Conservation (phyloP, 306 rosid genomes). For the Vachellia pachyceras region DNA sequence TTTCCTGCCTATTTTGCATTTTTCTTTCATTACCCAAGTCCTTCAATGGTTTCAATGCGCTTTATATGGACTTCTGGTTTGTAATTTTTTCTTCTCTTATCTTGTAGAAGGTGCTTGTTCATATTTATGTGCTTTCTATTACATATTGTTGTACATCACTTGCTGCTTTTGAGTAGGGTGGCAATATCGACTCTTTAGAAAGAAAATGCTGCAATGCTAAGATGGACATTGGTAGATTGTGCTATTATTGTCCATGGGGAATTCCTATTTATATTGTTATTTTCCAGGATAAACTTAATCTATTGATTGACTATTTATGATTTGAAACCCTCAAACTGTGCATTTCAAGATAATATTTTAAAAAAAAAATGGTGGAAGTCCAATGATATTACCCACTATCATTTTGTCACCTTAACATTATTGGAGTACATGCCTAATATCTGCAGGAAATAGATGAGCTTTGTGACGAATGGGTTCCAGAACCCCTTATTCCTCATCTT, state of each 20-base stretch:
- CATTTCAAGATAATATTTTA: neutral
- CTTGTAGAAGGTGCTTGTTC: constrained; percentile 8
- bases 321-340: constrained; percentile 6
- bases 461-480: constrained; percentile 96
- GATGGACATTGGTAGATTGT: constrained; percentile 19
- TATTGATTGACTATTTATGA: constrained; percentile 9
- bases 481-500: constrained; percentile 86
- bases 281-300: constrained; percentile 12
- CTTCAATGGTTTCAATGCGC: neutral
- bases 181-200: constrained; percentile 4
- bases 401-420: neutral
- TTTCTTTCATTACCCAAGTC: neutral
- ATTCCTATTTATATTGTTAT: constrained; percentile 9
- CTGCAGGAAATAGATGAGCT: constrained; percentile 92
- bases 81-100: neutral
- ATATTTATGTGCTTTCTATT: neutral
- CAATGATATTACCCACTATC: neutral
- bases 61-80: neutral
- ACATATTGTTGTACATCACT: constrained; percentile 1
- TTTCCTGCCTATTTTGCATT: neutral
- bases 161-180: constrained; percentile 10
- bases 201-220: constrained; percentile 22
- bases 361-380: neutral
- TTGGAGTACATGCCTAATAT: constrained; percentile 1
- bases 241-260: constrained; percentile 14